phyloP scores from a whole-genome alignment of 2,329 filamentous ascomycete genomes.

The Sporothrix brasiliensis region DNA sequence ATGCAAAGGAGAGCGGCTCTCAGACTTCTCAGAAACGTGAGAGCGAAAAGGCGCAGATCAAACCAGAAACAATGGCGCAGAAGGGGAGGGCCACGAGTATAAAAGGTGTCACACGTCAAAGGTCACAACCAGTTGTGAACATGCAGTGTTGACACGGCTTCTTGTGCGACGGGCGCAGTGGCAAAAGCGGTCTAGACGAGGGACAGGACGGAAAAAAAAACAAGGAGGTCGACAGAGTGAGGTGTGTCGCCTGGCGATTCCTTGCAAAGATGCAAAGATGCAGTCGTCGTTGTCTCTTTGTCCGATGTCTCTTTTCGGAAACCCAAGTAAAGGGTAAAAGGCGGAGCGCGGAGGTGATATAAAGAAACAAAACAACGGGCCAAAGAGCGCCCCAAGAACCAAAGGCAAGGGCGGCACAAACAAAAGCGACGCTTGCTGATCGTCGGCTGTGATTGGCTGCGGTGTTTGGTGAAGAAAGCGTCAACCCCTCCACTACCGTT shows the following conservation, averaged over 20 bases:
- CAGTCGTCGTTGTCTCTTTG: slow-evolving; percentile 30
- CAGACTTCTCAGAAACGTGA: background rate
- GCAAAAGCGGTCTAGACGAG: slow-evolving; percentile 10
- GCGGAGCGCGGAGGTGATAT: slow-evolving; percentile 20
- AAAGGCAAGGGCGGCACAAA: slow-evolving; percentile 24
- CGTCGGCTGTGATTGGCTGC: slow-evolving; percentile 32
- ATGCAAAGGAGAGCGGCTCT: slow-evolving; percentile 11
- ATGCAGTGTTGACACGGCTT: slow-evolving; percentile 17
- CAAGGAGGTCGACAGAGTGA: slow-evolving; percentile 6
- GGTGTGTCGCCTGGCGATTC: slow-evolving; percentile 14
- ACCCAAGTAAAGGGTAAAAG: background rate
- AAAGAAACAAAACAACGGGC: slow-evolving; percentile 25
- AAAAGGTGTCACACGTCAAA: slow-evolving; percentile 21
- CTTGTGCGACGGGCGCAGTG: slow-evolving; percentile 23
- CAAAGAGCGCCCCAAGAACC: slow-evolving; percentile 1
- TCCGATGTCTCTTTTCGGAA: slow-evolving; percentile 27
- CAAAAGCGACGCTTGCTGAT: slow-evolving; percentile 17
- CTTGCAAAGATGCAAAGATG: slow-evolving; percentile 1
- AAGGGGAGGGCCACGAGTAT: background rate
- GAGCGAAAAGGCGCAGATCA: background rate
- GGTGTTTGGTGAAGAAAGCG: slow-evolving; percentile 13
- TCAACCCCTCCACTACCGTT: slow-evolving; percentile 34
- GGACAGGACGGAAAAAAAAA: background rate
- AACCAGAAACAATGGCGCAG: background rate
- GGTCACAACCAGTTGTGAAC: slow-evolving; percentile 36